phyloP scores from a whole-genome alignment of 2,329 filamentous ascomycete genomes.

The Plectosphaerella cucumerina region DNA sequence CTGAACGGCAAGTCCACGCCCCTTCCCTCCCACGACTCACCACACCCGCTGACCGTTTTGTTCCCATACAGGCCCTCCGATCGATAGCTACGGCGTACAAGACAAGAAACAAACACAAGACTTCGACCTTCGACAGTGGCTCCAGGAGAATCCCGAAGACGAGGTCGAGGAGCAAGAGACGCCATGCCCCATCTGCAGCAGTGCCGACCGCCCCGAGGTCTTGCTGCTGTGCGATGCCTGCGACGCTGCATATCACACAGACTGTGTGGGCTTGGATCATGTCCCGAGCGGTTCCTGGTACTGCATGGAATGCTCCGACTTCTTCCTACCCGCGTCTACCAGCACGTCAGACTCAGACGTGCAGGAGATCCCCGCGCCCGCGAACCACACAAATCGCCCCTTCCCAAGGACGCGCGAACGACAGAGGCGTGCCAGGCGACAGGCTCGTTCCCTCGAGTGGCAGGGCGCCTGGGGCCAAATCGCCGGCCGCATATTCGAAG shows the following conservation, averaged over 20 bases:
- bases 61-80: constrained; percentile 42
- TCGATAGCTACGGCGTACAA: constrained; percentile 62
- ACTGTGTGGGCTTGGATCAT: constrained; percentile 78
- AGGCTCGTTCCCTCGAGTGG: constrained; percentile 77
- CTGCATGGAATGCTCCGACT: constrained; percentile 73
- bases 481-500: constrained; percentile 59
- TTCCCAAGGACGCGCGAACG: constrained; percentile 54
- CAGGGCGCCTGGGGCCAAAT: constrained; percentile 76
- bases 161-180: constrained; percentile 61
- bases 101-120: constrained; percentile 89
- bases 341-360: constrained; percentile 6
- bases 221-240: constrained; percentile 90
- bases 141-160: constrained; percentile 69
- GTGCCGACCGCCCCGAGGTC: constrained; percentile 75
- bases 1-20: constrained; percentile 64
- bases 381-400: constrained; percentile 22
- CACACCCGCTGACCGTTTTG: constrained; percentile 16
- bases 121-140: constrained; percentile 71
- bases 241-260: constrained; percentile 84
- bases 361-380: constrained; percentile 4
- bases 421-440: constrained; percentile 51
- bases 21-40: constrained; percentile 1
- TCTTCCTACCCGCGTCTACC: constrained; percentile 25
- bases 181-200: constrained; percentile 79
- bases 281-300: constrained; percentile 81